Evolutionary conservation across 2,329 filamentous ascomycete genomes (phyloP).

Genomic region (Trichoderma arundinaceum): DNA sequence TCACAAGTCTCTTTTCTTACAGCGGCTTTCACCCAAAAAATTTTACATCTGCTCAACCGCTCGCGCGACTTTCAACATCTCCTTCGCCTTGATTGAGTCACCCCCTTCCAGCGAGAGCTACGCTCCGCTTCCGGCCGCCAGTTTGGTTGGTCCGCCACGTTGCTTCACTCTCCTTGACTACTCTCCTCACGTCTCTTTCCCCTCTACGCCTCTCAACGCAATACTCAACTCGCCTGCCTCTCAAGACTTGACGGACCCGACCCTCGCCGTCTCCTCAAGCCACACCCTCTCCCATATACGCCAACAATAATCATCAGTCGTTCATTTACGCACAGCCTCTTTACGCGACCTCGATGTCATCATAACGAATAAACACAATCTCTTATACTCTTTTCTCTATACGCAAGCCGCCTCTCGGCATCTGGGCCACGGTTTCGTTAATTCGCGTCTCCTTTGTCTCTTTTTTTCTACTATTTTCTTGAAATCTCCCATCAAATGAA

Average conservation of each 20-base stretch:
- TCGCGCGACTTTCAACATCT: conserved; percentile 4
- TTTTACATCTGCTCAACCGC: conserved; percentile 37
- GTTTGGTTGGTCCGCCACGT: conserved; percentile 38
- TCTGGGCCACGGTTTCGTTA: conserved; percentile 44
- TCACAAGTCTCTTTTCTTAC: conserved; percentile 34
- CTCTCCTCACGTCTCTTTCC: not conserved
- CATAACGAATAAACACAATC: conserved; percentile 50
- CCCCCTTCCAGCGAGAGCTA: conserved; percentile 40
- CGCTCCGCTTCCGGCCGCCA: conserved; percentile 40
- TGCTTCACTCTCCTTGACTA: conserved; percentile 32
- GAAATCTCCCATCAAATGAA: conserved; percentile 47
- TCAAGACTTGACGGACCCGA: conserved; percentile 39
- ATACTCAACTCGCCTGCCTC: conserved; percentile 22
- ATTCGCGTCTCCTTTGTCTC: conserved; percentile 47
- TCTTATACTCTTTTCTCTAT: conserved; percentile 42
- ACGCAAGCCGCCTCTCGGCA: conserved; percentile 31
- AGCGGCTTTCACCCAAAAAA: conserved; percentile 32
- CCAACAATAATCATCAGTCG: conserved; percentile 31
- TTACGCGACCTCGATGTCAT: conserved; percentile 50
- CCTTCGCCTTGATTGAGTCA: conserved; percentile 36
- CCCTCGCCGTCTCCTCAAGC: conserved; percentile 37
- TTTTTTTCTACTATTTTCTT: conserved; percentile 36
- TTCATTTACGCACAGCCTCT: conserved; percentile 31
- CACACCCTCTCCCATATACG: conserved; percentile 13
- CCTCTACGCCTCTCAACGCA: not conserved